Conservation (phyloP, 148 eudicot genomes). For the Talinum fruticosum region DNA sequence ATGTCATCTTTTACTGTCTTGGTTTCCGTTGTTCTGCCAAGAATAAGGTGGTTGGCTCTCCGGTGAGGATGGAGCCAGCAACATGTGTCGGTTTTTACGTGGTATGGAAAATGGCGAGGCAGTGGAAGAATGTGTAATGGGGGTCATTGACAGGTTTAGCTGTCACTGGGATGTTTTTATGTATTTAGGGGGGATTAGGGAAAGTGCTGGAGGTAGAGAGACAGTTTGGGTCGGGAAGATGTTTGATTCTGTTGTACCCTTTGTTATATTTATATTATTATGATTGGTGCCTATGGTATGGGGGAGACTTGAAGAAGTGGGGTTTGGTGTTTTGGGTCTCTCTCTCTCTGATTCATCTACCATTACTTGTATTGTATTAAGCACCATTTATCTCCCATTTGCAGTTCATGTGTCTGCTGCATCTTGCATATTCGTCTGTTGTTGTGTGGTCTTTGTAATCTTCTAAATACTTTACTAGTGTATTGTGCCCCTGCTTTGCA, state of each 20-base stretch:
- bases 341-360: constrained; percentile 2
- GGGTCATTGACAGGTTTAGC: constrained; percentile 15
- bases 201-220: constrained; percentile 28
- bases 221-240: constrained; percentile 10
- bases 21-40: constrained; percentile 21
- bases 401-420: neutral
- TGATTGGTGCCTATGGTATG: constrained; percentile 23
- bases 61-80: constrained; percentile 22
- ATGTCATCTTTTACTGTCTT: constrained; percentile 24
- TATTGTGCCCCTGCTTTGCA: neutral
- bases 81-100: constrained; percentile 23
- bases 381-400: constrained; percentile 6
- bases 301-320: constrained; percentile 11
- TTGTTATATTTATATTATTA: neutral
- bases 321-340: constrained; percentile 16
- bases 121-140: constrained; percentile 16
- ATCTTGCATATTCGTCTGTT: neutral
- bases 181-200: constrained; percentile 29
- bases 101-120: constrained; percentile 24
- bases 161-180: constrained; percentile 13
- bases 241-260: constrained; percentile 15
- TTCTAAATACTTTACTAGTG: neutral
- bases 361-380: neutral
- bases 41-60: constrained; percentile 25
- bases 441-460: neutral